phyloP scores from a whole-genome alignment of 306 rosid genomes.

The Sesbania bispinosa region DNA sequence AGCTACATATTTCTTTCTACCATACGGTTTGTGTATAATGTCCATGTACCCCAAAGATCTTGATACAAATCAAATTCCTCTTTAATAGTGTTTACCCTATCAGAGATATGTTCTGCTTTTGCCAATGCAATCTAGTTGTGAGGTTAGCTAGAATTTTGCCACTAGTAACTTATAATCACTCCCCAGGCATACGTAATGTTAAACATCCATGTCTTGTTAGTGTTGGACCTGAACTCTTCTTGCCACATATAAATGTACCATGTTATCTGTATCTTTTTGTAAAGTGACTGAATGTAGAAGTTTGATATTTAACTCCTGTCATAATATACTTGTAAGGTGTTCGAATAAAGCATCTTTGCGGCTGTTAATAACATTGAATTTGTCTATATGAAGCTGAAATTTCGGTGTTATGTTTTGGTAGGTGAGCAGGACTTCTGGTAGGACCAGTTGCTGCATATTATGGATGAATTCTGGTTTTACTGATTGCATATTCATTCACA shows the following conservation, averaged over 20 bases:
- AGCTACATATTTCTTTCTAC: conserved; percentile 58
- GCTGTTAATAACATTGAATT: neutral
- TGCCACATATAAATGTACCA: neutral
- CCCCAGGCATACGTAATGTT: neutral
- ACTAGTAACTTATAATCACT: neutral
- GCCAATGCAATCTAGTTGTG: neutral
- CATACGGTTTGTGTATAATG: conserved; percentile 59
- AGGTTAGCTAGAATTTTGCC: neutral
- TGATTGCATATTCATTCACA: neutral
- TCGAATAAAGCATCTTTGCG: neutral
- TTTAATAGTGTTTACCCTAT: conserved; percentile 18
- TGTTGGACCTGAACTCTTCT: neutral
- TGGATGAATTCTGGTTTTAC: neutral
- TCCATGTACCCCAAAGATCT: conserved; percentile 55
- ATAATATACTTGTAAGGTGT: neutral
- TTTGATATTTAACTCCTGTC: neutral
- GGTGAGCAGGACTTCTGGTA: too few relatives aligned
- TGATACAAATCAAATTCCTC: conserved; percentile 54
- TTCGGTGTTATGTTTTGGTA: neutral
- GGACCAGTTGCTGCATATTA: too few relatives aligned
- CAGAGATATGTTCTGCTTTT: neutral
- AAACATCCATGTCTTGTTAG: conserved; percentile 6
- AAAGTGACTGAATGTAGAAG: neutral
- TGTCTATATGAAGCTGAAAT: neutral
- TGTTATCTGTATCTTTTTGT: neutral